phyloP scores from a whole-genome alignment of 2,329 filamentous ascomycete species.

The Sclerotinia borealis region DNA sequence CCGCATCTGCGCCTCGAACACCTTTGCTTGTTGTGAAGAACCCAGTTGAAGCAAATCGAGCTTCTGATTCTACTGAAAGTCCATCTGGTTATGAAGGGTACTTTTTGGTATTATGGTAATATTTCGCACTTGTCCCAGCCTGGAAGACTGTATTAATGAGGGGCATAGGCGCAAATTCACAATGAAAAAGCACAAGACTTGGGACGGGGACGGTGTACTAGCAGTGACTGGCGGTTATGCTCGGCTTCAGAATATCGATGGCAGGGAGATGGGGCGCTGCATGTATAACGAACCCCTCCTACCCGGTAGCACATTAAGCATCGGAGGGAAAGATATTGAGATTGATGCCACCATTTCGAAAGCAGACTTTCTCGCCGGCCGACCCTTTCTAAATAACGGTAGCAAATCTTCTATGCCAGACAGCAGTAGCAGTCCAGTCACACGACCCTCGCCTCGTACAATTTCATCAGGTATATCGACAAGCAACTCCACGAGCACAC shows the following conservation, averaged over 20 bases:
- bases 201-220: conserved; percentile 67
- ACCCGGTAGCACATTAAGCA: conserved; percentile 53
- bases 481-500: conserved; percentile 12
- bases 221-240: conserved; percentile 51
- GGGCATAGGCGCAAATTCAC: conserved; percentile 57
- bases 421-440: conserved; percentile 10
- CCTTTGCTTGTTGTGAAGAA: conserved; percentile 29
- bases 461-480: background rate
- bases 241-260: conserved; percentile 55
- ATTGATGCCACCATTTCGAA: conserved; percentile 56
- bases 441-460: conserved; percentile 14
- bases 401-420: conserved; percentile 14
- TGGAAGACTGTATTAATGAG: background rate
- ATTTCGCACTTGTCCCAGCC: background rate
- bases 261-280: conserved; percentile 55
- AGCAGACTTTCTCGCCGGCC: conserved; percentile 49
- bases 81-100: conserved; percentile 25
- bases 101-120: conserved; percentile 32
- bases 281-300: conserved; percentile 50
- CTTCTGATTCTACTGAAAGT: background rate
- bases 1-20: conserved; percentile 27
- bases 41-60: conserved; percentile 16
- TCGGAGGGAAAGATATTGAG: conserved; percentile 64
- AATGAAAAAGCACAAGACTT: conserved; percentile 69
- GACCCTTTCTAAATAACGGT: conserved; percentile 36